Conservation (phyloP, 768 basidiomycete genomes). For the Steccherinum ochraceum region DNA sequence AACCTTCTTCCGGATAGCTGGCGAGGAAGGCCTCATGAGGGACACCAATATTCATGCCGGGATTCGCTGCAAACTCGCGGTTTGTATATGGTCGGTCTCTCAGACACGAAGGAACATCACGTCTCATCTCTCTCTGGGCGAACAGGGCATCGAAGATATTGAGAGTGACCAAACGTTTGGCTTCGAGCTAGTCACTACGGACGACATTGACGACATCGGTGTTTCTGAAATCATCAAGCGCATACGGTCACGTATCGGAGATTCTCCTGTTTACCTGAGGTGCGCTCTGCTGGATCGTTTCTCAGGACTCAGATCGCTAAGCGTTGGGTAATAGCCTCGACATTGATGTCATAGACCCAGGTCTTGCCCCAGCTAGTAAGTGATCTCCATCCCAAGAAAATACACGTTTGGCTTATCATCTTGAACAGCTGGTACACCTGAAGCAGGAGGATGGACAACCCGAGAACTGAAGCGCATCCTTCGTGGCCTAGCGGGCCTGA, state of each 20-base stretch:
- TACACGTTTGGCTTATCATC: not conserved
- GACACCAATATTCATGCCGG: conserved; percentile 74
- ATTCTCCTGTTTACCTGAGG: conserved; percentile 72
- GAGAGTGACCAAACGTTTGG: conserved; percentile 67
- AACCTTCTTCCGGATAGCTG: conserved; percentile 79
- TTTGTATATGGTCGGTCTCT: too few species aligned
- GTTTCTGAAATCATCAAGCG: conserved; percentile 60
- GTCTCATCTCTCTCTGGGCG: too few species aligned
- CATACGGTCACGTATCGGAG: conserved; percentile 68
- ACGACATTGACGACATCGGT: conserved; percentile 81
- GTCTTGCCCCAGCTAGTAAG: conserved; percentile 73
- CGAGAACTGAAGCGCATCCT: conserved; percentile 78
- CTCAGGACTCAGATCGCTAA: too few species aligned
- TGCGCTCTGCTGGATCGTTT: too few species aligned
- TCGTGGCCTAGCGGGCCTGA: conserved; percentile 71
- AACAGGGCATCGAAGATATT: conserved; percentile 54
- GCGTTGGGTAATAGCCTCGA: conserved; percentile 70
- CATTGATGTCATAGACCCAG: conserved; percentile 82
- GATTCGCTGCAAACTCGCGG: conserved; percentile 69
- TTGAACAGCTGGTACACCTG: conserved; percentile 69
- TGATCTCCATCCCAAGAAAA: conserved; percentile 5
- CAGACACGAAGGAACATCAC: conserved; percentile 8
- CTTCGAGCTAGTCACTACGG: conserved; percentile 72
- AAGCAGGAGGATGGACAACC: conserved; percentile 80
- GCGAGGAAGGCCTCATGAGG: conserved; percentile 69